These are phyloP conservation scores for Carpinus viminea DNA, from an alignment of 306 rosid genomes.

Conservation along the genomic window DNA sequence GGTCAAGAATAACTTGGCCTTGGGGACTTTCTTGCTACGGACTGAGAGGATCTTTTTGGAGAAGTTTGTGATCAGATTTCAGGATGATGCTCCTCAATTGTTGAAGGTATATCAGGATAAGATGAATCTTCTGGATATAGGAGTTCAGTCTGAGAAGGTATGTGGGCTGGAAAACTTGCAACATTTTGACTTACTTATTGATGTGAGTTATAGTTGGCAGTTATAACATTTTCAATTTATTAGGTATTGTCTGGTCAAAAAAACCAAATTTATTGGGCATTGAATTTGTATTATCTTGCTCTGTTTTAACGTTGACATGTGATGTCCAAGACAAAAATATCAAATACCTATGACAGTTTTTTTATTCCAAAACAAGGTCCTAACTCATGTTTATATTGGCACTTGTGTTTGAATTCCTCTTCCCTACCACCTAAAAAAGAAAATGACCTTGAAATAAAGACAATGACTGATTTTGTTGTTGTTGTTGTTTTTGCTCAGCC, in stretches of 20 bases:
- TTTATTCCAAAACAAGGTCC: background rate
- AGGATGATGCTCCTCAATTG: slow-evolving; percentile 1
- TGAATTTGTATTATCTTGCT: background rate
- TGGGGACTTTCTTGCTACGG: background rate
- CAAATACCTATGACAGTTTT: background rate
- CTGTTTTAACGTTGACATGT: background rate
- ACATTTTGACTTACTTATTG: background rate
- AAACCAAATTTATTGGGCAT: background rate
- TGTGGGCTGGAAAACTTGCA: background rate
- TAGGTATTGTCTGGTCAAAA: background rate
- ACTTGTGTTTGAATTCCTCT: too few relatives aligned
- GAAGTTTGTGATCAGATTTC: slow-evolving; percentile 17
- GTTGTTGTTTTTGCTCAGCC: background rate
- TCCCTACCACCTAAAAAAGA: too few relatives aligned
- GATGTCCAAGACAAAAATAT: background rate
- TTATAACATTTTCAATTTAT: background rate
- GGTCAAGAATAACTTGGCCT: slow-evolving; percentile 7
- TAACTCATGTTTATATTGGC: too few relatives aligned
- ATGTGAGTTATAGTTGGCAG: background rate
- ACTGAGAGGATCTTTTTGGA: slow-evolving; percentile 10
- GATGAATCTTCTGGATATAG: background rate
- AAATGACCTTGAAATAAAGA: too few relatives aligned
- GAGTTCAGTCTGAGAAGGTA: background rate
- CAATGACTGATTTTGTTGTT: background rate
- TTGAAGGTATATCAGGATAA: slow-evolving; percentile 11